These are phyloP conservation scores for Diplosphaera chodatii DNA, from an alignment of 139 green algal species.

Conservation along the genomic window DNA sequence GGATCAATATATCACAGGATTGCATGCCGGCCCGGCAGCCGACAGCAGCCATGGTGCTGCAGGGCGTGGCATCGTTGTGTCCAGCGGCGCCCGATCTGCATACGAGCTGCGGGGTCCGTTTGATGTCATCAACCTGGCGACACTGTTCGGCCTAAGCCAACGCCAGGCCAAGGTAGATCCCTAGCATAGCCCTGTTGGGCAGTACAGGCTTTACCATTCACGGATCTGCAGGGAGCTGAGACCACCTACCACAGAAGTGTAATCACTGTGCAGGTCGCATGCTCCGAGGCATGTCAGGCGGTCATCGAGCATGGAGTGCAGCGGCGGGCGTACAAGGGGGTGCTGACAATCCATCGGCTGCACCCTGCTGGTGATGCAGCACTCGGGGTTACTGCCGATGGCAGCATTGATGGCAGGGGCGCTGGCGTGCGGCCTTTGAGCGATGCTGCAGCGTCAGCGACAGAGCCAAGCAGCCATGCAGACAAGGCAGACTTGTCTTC, in stretches of 20 bases:
- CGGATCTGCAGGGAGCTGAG: too few species aligned
- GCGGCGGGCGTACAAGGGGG: constrained; percentile 26
- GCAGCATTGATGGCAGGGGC: too few species aligned
- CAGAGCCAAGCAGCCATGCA: too few species aligned
- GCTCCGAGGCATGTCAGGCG: constrained; percentile 15
- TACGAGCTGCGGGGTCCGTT: constrained; percentile 52
- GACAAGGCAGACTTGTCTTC: too few species aligned
- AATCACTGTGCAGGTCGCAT: constrained; percentile 11
- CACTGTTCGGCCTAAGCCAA: constrained; percentile 43
- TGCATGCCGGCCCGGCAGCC: too few species aligned
- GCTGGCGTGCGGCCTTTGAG: too few species aligned
- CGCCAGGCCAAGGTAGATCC: constrained; percentile 49
- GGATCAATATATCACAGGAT: too few species aligned
- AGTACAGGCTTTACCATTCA: too few species aligned
- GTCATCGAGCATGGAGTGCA: constrained; percentile 20
- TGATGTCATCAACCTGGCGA: constrained; percentile 52
- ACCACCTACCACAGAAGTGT: neutral
- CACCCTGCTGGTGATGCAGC: neutral
- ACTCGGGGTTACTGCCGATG: too few species aligned
- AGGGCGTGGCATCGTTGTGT: constrained; percentile 43
- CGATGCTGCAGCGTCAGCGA: too few species aligned
- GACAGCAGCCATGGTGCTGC: too few species aligned
- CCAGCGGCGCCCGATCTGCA: constrained; percentile 40
- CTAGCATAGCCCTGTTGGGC: too few species aligned
- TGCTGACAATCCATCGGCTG: constrained; percentile 9